Evolutionary conservation across 768 basidiomycete genomes (phyloP), one percentile per base, ranked within the genome.

Genomic region (Macrolepiota dolichaula): DNA sequence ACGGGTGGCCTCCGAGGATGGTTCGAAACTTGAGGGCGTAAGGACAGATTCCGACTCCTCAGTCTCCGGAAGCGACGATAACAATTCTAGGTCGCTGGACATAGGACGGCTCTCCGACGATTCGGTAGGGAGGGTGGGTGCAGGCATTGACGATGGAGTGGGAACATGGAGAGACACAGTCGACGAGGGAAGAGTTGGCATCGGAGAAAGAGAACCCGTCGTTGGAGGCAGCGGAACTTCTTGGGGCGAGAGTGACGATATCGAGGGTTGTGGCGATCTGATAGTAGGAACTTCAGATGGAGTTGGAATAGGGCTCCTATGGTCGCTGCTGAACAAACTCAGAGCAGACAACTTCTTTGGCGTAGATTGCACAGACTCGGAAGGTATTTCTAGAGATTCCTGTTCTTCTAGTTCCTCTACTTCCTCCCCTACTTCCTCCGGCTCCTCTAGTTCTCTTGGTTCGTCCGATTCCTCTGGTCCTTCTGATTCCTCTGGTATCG

Each of bases 141-240:
- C 67, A 11, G 64, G 71, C 36, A 73, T 56, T 0, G 77, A 74
- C 2, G 73, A 73, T 1, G 77, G 76, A 0, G 77, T 77, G 4
- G 67, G 63, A 6, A 70, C 66, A 52, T 71, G 71, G 9, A 81
- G 81, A 12, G 81, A 72, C 42, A 79, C 74, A 0, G 78, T 71
- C 4, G 69, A 63, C 22, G 71, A 63, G 0, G 72, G 67, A 11
- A 64, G 62, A 40, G 69, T 67, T 27, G 69, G 62, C 15, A 65
- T 13, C 17, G 66, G 59, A 13, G 63, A 51, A 25, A 19, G 66
- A 61, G 55, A 65, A 44, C 13, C 63, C 57, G 62, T 44, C 4
- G 70, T 67, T 1, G 61, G 64, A 25, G 69, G 68, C 29, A 69
- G 57, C 4, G 72, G 70, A 40, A 72, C 62, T 29, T 73, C 71